Base-by-base conservation (phyloP, 805 yeast genomes). In the Teunomyces aglyptinius region DNA sequence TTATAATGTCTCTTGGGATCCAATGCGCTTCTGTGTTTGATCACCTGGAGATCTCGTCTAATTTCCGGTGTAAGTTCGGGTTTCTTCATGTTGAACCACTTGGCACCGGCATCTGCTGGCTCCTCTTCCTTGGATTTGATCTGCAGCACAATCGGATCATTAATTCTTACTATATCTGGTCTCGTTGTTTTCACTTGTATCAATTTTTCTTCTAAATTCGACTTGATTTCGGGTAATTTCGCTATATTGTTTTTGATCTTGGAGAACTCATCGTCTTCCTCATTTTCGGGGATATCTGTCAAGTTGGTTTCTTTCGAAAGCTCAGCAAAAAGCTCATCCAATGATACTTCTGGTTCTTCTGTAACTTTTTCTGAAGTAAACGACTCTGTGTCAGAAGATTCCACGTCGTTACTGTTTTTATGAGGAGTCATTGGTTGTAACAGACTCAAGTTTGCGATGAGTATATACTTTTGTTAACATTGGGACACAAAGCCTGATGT, bases 1-100 rank as follows among this genome's bases (percentile, higher is more conserved):
- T 88, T 89, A 68, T 94, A 94, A 67, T 89, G 96, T 57, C 97
- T 80, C 68, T 94, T 94, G 6, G 97, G 98, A 62, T 94, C 98
- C 51, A 94, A 75, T 7, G 90, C 96, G 46, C 86, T 85, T 67
- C 99, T 82, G 70, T 92, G 88, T 59, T 89, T 84, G 49, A 94
- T 73, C 12, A 94, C 68, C 58, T 82, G 72, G 55, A 94, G 62
- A 63, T 94, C 98, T 49, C 96, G 76, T 59, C 86, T 86, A 16
- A 87, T 61, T 24, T 77, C 76, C 2, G 85, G 81, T 7, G 95
- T 86, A 49, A 87, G 66, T 55, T 86, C 94, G 5, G 84, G 82
- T 54, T 81, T 83, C 26, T 89, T 89, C 77, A 91, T 73, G 43
- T 81, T 76, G 58, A 89, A 91, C 97, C 97, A 91, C 50, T 82